phyloP scores from a whole-genome alignment of 352 stramenopile species.

The Lagenidium giganteum region DNA sequence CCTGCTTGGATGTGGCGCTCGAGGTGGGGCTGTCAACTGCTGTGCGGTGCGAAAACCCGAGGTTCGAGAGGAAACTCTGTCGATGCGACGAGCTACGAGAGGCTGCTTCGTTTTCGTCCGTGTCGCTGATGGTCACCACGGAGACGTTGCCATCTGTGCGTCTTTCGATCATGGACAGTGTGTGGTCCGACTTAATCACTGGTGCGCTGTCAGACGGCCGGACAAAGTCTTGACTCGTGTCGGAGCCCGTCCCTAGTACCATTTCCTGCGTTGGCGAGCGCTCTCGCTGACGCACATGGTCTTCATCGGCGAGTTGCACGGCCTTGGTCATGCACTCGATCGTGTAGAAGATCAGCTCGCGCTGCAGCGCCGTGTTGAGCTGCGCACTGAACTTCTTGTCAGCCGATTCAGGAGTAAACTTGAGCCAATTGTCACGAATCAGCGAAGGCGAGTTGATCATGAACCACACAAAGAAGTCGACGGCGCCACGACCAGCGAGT shows the following conservation, averaged over 20 bases:
- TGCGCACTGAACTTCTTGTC: constrained; percentile 84
- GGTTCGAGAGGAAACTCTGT: constrained; percentile 12
- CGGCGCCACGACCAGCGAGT: constrained; percentile 50
- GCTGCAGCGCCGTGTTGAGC: constrained; percentile 82
- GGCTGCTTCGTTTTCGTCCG: too few relatives aligned
- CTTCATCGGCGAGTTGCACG: constrained; percentile 63
- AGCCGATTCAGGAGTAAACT: constrained; percentile 67
- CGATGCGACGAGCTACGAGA: not conserved
- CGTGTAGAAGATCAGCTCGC: constrained; percentile 89
- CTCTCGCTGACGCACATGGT: constrained; percentile 35
- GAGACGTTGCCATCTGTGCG: too few relatives aligned
- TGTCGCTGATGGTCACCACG: too few relatives aligned
- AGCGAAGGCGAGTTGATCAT: constrained; percentile 70
- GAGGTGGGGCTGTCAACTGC: constrained; percentile 2
- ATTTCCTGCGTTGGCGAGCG: constrained; percentile 45
- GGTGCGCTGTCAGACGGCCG: too few relatives aligned
- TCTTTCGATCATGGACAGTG: not conserved
- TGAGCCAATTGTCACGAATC: constrained; percentile 61
- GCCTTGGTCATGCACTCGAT: constrained; percentile 83
- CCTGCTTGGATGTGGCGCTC: constrained; percentile 16
- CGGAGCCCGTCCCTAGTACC: constrained; percentile 16
- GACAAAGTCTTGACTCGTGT: constrained; percentile 9
- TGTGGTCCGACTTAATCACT: constrained; percentile 9
- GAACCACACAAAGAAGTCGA: constrained; percentile 86
- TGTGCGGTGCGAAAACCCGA: constrained; percentile 16